Base-by-base conservation (phyloP, 2,329 filamentous ascomycete species). In the Claviceps maximensis region DNA sequence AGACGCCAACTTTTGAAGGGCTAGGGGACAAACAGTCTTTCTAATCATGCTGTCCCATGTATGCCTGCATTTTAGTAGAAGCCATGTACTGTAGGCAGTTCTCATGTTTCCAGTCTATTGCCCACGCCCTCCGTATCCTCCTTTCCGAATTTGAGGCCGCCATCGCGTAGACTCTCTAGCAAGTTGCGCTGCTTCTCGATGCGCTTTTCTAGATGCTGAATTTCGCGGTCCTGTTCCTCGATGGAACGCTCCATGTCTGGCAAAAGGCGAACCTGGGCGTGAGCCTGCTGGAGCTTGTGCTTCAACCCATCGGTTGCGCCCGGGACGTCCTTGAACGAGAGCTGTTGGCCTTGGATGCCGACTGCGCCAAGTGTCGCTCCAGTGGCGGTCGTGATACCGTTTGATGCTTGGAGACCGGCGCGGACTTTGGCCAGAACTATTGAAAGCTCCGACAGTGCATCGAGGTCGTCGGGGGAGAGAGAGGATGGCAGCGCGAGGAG, bases 361-460 rank as follows among this genome's bases (percentile, higher is more conserved):
- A 59, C 64, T 55, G 55, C 68, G 40, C 61, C 61, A 53, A 66
- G 63, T 42, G 71, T 71, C 50, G 65, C 67, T 49, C 68, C 70
- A 6, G 66, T 65, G 51, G 67, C 69, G 4, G 67, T 63, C 46
- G 68, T 67, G 49, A 71, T 63, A 51, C 71, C 65, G 41, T 70
- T 61, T 12, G 67, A 67, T 47, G 70, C 65, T 62, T 71, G 60
- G 60, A 73, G 69, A 17, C 72, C 74, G 40, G 67, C 64, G 59
- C 86, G 80, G 19, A 96, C 78, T 50, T 87, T 86, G 58, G 82
- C 75, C 56, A 96, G 81, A 59, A 95, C 80, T 55, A 82, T 77
- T 62, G 88, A 84, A 52, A 96, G 80, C 62, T 89, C 82, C 27
- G 89, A 88, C 52, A 95, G 79, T 60, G 89, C 81, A 72, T 95